Evolutionary conservation across 306 rosid genomes (phyloP).

Genomic region (Begonia fuchsioides): DNA sequence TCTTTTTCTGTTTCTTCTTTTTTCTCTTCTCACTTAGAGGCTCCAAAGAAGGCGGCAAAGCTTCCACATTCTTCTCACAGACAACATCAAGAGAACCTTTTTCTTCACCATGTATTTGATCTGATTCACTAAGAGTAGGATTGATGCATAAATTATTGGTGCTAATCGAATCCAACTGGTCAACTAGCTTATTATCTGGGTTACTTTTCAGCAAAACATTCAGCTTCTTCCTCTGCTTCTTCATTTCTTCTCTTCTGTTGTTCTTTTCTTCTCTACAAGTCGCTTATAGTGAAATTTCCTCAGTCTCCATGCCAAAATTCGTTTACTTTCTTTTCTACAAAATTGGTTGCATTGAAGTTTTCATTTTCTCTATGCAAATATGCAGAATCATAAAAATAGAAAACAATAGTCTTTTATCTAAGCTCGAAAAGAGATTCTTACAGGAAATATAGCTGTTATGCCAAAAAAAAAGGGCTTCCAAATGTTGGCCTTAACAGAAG

Average conservation of each 20-base stretch:
- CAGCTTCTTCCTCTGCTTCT: background rate
- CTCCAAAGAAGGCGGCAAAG: conserved; percentile 16
- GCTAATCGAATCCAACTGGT: conserved; percentile 38
- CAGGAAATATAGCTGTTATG: no score
- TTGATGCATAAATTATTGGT: conserved; percentile 7
- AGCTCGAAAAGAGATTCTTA: no score
- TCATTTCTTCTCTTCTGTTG: background rate
- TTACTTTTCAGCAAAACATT: no score
- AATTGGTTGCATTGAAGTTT: background rate
- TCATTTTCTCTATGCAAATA: background rate
- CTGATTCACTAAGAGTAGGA: conserved; percentile 7
- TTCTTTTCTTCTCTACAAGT: background rate
- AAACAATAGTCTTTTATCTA: background rate
- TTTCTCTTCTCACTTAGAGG: conserved; percentile 22
- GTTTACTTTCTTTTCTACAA: background rate
- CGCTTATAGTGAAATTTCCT: background rate
- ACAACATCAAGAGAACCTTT: conserved; percentile 7
- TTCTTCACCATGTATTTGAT: conserved; percentile 9
- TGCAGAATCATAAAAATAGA: background rate
- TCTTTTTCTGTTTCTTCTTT: conserved; percentile 7
- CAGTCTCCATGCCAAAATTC: background rate
- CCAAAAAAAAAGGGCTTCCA: no score
- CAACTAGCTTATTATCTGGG: no score
- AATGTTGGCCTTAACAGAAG: no score
- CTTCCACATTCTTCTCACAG: conserved; percentile 13